These are phyloP conservation scores for Pleurotus salmoneostramineus DNA, from an alignment of 768 basidiomycete species.

Conservation along the genomic window DNA sequence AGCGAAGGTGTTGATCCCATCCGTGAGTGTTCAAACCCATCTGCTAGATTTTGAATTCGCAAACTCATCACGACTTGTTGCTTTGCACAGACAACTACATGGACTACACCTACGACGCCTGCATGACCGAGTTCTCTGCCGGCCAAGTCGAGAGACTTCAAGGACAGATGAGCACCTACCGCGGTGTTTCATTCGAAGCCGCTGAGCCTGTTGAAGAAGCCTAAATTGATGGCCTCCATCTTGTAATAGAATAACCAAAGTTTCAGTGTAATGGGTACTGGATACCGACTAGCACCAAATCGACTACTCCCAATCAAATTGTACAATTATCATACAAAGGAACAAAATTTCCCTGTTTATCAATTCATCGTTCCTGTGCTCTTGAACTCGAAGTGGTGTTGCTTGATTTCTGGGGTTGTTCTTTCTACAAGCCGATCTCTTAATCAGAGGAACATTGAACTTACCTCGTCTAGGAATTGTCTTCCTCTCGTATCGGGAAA, in stretches of 20 bases:
- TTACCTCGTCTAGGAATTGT: no score
- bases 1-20: conserved; percentile 40
- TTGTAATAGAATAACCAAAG: background rate
- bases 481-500: no score
- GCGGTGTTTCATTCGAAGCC: conserved; percentile 22
- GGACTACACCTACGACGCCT: conserved; percentile 49
- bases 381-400: no score
- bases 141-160: conserved; percentile 39
- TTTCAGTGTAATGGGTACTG: background rate
- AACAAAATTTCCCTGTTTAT: background rate
- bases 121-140: conserved; percentile 45
- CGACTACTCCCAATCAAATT: background rate
- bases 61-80: background rate
- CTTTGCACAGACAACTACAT: conserved; percentile 41
- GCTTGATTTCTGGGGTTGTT: no score
- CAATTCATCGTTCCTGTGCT: no score
- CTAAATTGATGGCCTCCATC: background rate
- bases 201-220: background rate
- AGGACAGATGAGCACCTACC: conserved; percentile 40
- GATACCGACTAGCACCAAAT: background rate
- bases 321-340: background rate
- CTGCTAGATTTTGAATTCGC: background rate
- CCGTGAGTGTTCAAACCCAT: conserved; percentile 24
- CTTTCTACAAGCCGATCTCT: no score
- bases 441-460: no score